phyloP scores from a whole-genome alignment of 805 yeast genomes.

The Candida oleophila region DNA sequence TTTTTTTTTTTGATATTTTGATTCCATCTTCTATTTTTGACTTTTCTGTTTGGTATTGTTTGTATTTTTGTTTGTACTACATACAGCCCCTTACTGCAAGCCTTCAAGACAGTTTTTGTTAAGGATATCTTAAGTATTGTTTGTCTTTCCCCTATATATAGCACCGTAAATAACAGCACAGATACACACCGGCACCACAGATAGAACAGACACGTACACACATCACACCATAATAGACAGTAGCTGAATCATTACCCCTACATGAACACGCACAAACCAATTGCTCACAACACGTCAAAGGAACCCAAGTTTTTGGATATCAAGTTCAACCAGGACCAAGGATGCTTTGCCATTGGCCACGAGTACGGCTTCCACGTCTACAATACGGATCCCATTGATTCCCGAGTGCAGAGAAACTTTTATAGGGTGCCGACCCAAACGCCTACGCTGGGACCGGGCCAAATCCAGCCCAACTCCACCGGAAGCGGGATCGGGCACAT shows the following conservation, averaged over 20 bases:
- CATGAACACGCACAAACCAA: constrained; percentile 8
- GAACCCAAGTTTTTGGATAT: constrained; percentile 46
- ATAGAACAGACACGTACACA: too few species aligned
- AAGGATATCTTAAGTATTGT: too few species aligned
- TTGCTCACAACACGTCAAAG: background rate
- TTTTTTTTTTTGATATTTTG: background rate
- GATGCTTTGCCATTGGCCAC: constrained; percentile 83
- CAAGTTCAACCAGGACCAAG: constrained; percentile 83
- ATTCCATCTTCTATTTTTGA: background rate
- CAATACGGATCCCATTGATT: constrained; percentile 83
- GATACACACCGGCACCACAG: too few species aligned
- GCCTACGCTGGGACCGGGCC: background rate
- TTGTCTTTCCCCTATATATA: too few species aligned
- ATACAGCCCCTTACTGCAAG: background rate
- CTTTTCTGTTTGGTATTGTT: too few species aligned
- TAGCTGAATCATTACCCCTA: too few species aligned
- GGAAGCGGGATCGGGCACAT: constrained; percentile 68
- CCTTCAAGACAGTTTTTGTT: too few species aligned
- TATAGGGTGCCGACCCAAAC: constrained; percentile 12
- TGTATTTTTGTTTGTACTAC: background rate
- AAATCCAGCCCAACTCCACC: constrained; percentile 1
- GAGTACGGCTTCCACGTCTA: constrained; percentile 82
- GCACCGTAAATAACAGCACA: too few species aligned
- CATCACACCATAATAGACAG: too few species aligned
- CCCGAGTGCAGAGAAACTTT: constrained; percentile 62